Conservation (phyloP, 495 filamentous ascomycete genomes). For the Tuber aestivum region DNA sequence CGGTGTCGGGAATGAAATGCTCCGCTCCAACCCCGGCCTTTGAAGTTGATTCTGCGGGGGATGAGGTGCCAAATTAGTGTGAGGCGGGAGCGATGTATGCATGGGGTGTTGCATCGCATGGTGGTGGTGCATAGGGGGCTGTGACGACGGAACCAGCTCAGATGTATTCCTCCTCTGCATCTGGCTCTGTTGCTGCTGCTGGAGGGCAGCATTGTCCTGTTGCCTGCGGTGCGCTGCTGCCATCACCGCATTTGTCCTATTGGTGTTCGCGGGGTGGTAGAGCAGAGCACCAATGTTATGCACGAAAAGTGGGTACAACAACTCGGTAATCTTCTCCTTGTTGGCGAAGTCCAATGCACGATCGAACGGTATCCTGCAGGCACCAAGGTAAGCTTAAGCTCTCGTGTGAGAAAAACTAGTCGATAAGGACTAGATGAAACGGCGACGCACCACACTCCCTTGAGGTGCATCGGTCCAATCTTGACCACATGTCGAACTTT, state of each 20-base stretch:
- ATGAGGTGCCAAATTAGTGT: conserved; percentile 51
- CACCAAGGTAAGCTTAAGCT: conserved; percentile 33
- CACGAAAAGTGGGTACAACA: conserved; percentile 91
- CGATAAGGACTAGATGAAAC: conserved; percentile 18
- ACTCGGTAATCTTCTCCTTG: conserved; percentile 97
- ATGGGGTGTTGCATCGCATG: conserved; percentile 69
- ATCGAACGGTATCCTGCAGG: conserved; percentile 87
- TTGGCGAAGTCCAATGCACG: conserved; percentile 95
- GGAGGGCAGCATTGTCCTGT: conserved; percentile 50
- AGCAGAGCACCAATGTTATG: conserved; percentile 93
- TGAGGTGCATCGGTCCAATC: conserved; percentile 97
- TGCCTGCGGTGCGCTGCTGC: conserved; percentile 74
- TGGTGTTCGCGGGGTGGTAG: conserved; percentile 88
- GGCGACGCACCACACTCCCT: conserved; percentile 85
- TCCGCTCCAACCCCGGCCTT: conserved; percentile 33
- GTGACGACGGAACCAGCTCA: conserved; percentile 52
- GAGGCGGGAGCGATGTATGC: conserved; percentile 59
- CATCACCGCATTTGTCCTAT: conserved; percentile 74
- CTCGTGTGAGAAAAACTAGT: conserved; percentile 11
- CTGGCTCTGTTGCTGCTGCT: conserved; percentile 46
- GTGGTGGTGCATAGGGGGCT: conserved; percentile 72
- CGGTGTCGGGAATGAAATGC: conserved; percentile 74
- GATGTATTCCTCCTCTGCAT: conserved; percentile 34
- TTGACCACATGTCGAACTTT: conserved; percentile 96
- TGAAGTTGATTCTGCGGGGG: conserved; percentile 51